Evolutionary conservation across 257 asterid genomes (phyloP).

Genomic region (Jaltomata sinuosa): DNA sequence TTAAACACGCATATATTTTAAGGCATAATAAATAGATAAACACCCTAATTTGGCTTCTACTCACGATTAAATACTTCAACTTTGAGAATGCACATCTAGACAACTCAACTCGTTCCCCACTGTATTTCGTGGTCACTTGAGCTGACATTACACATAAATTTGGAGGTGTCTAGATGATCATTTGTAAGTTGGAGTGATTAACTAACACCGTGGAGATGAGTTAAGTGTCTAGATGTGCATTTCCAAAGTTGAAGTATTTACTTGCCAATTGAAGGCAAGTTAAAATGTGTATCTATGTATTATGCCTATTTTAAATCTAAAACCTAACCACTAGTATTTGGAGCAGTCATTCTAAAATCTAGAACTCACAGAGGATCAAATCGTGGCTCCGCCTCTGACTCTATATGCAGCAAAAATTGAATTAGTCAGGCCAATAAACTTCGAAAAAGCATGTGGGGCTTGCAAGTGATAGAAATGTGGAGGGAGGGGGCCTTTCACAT

Average conservation of each 20-base stretch:
- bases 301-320: no score
- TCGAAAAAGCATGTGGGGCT: not conserved
- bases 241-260: no score
- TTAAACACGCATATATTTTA: not conserved
- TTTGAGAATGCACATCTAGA: not conserved
- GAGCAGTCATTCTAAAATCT: not conserved
- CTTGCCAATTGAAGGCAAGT: no score
- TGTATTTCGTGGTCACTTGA: no score
- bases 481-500: slow-evolving; percentile 15
- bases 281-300: no score
- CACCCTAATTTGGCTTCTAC: not conserved
- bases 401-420: not conserved
- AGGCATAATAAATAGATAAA: not conserved
- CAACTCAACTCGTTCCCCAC: no score
- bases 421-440: not conserved
- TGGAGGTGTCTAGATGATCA: no score
- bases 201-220: no score
- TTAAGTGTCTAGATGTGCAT: no score
- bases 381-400: not conserved
- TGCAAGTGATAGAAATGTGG: not conserved
- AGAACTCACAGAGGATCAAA: not conserved
- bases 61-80: not conserved
- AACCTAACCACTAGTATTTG: no score
- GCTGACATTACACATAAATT: no score
- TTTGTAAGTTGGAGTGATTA: no score